Evolutionary conservation across 2,329 filamentous ascomycete genomes (phyloP).

Genomic region (Verticillium tricorpus): DNA sequence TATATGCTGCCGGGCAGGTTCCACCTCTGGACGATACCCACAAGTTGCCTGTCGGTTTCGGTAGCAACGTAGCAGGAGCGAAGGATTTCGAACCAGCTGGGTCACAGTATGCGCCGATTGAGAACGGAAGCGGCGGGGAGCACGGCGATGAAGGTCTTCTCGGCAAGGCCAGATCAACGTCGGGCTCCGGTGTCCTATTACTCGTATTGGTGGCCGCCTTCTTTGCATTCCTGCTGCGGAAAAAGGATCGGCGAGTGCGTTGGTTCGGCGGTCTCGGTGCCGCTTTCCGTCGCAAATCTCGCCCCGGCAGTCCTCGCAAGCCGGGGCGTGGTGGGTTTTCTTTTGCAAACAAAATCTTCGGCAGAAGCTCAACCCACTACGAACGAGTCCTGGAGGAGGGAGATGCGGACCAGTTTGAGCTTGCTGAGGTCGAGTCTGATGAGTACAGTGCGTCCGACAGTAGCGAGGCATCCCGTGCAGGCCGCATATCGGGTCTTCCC

Average conservation of each 20-base stretch:
- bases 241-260: constrained; percentile 67
- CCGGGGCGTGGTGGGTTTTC: constrained; percentile 43
- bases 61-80: constrained; percentile 69
- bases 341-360: constrained; percentile 62
- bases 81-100: constrained; percentile 82
- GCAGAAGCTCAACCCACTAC: constrained; percentile 55
- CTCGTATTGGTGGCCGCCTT: constrained; percentile 70
- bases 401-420: constrained; percentile 69
- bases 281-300: constrained; percentile 33
- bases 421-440: constrained; percentile 62
- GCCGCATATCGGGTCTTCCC: constrained; percentile 61
- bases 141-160: constrained; percentile 56
- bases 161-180: constrained; percentile 59
- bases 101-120: constrained; percentile 39
- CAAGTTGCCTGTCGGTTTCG: constrained; percentile 79
- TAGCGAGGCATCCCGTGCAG: constrained; percentile 50
- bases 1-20: constrained; percentile 89
- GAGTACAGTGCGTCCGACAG: constrained; percentile 62
- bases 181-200: constrained; percentile 70
- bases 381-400: constrained; percentile 85
- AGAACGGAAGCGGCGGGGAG: constrained; percentile 51
- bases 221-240: constrained; percentile 69
- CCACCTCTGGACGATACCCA: constrained; percentile 48
- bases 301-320: constrained; percentile 43
- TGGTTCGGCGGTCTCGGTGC: constrained; percentile 50